Evolutionary conservation across 2,329 filamentous ascomycete species (phyloP).

Genomic region (Zymoseptoria pseudotritici): DNA sequence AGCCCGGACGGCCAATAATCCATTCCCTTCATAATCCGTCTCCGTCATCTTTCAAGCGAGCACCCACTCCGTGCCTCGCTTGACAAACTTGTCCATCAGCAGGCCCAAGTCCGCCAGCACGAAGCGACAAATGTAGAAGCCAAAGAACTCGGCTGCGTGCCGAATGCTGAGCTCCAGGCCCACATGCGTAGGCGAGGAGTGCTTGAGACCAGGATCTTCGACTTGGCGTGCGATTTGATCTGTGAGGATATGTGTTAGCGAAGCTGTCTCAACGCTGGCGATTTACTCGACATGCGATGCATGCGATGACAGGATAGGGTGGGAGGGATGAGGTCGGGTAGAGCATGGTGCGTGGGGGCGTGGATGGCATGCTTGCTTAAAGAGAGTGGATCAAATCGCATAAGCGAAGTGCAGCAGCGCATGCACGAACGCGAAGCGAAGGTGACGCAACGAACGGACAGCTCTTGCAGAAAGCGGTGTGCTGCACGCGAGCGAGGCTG

Average conservation of each 20-base stretch:
- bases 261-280: not conserved
- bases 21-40: not conserved
- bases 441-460: conserved; percentile 5
- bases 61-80: conserved; percentile 94
- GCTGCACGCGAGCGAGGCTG: not conserved
- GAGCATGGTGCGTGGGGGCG: not conserved
- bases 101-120: conserved; percentile 77
- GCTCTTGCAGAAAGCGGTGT: conserved; percentile 6
- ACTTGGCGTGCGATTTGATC: conserved; percentile 95
- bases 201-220: conserved; percentile 84
- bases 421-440: not conserved
- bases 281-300: conserved; percentile 3
- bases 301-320: conserved; percentile 1
- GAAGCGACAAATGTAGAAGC: conserved; percentile 92
- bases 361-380: not conserved
- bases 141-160: conserved; percentile 95
- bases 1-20: not conserved
- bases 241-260: conserved; percentile 31
- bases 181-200: conserved; percentile 89
- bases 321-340: not conserved
- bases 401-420: not conserved
- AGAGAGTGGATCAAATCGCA: not conserved
- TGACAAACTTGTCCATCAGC: conserved; percentile 93
- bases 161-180: conserved; percentile 88
- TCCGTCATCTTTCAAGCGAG: conserved; percentile 37